A percentile compares a stretch with the other conserved stretches of the same genome.
Evolutionary conservation across 306 rosid genomes (phyloP).

Genomic region (Comarum palustre): DNA sequence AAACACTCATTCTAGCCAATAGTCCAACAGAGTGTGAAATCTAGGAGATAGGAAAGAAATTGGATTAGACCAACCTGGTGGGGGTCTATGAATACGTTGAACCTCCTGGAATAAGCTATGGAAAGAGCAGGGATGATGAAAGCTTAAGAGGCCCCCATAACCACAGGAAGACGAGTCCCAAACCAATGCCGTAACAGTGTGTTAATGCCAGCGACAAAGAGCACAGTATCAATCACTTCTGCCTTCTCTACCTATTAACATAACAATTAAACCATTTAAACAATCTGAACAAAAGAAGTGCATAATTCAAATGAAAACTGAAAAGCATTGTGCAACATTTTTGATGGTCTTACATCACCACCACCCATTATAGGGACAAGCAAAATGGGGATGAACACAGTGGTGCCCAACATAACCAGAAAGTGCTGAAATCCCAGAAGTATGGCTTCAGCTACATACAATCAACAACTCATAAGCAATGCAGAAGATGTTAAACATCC

Average conservation of each 20-base stretch:
- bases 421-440: constrained; percentile 78
- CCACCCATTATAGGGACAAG: constrained; percentile 86
- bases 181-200: constrained; percentile 67
- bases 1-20: constrained; percentile 4
- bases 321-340: background rate
- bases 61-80: constrained; percentile 49
- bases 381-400: constrained; percentile 54
- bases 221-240: constrained; percentile 66
- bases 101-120: constrained; percentile 49
- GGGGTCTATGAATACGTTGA: constrained; percentile 43
- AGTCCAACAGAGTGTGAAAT: background rate
- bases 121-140: constrained; percentile 59
- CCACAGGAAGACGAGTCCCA: constrained; percentile 80
- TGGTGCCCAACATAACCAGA: constrained; percentile 71
- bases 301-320: background rate
- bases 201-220: constrained; percentile 73
- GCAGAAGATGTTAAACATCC: background rate
- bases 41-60: background rate
- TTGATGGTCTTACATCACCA: constrained; percentile 57
- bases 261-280: background rate
- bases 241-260: constrained; percentile 72
- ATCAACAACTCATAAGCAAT: background rate
- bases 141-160: constrained; percentile 72
- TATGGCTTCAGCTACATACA: constrained; percentile 62
- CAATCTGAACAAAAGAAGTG: constrained; percentile 6